phyloP scores from a whole-genome alignment of 2,329 filamentous ascomycete genomes.

The Chaetomium sp. region DNA sequence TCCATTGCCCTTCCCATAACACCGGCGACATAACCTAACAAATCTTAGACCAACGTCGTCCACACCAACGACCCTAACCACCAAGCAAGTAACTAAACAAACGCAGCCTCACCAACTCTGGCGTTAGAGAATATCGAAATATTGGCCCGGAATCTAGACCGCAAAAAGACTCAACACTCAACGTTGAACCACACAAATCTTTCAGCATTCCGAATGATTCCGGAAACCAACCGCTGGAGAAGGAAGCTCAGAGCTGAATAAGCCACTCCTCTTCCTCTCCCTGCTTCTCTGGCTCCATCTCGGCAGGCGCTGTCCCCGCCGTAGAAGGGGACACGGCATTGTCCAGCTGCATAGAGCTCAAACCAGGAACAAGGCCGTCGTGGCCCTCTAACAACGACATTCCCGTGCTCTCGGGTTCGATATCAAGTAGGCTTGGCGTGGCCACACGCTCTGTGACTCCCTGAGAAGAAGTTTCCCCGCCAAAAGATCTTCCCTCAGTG shows the following conservation, averaged over 20 bases:
- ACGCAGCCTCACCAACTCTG: neutral
- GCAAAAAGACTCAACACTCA: neutral
- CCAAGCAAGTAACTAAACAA: neutral
- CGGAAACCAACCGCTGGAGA: neutral
- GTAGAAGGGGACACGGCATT: too few species aligned
- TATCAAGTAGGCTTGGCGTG: too few species aligned
- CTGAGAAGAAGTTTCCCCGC: too few species aligned
- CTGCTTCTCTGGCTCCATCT: neutral
- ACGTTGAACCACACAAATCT: neutral
- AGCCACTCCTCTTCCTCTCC: neutral
- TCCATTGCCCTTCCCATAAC: neutral
- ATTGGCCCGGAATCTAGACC: neutral
- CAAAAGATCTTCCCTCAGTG: too few species aligned
- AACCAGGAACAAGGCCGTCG: too few species aligned
- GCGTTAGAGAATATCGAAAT: neutral
- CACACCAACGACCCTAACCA: too few species aligned
- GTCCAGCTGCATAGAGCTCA: too few species aligned
- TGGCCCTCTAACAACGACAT: too few species aligned
- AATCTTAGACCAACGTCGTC: neutral
- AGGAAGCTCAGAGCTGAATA: neutral
- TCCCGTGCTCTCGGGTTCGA: too few species aligned
- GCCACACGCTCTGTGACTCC: too few species aligned
- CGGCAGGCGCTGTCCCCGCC: too few species aligned
- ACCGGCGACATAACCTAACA: neutral
- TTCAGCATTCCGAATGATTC: neutral